A percentile compares a stretch with the other conserved stretches of the same genome.
These are phyloP conservation scores for Infundibulicybe gibba DNA, from an alignment of 768 basidiomycete species.

Conservation along the genomic window DNA sequence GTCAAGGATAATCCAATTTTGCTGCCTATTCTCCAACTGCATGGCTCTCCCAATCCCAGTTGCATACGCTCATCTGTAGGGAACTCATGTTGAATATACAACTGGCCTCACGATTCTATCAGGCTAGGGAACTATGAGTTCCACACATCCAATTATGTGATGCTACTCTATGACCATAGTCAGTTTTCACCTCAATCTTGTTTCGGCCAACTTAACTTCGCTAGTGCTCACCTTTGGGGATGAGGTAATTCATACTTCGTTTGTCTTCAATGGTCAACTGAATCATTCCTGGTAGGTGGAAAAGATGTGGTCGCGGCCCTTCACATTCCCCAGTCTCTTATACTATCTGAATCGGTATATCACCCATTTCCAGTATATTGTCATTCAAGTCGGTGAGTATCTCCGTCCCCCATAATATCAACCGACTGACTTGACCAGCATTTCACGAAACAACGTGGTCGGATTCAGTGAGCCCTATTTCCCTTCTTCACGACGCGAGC, in stretches of 20 bases:
- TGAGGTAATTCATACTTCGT: too few relatives aligned
- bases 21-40: too few relatives aligned
- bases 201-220: too few relatives aligned
- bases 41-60: conserved; percentile 15
- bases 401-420: neutral
- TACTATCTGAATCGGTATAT: conserved; percentile 19
- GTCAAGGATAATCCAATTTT: too few relatives aligned
- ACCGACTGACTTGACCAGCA: conserved; percentile 1
- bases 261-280: too few relatives aligned
- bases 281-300: conserved; percentile 10
- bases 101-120: neutral
- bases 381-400: conserved; percentile 16
- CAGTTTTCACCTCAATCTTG: neutral
- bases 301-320: conserved; percentile 16
- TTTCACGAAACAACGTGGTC: conserved; percentile 18
- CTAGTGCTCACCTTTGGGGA: too few relatives aligned
- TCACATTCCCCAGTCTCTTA: conserved; percentile 13
- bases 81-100: neutral
- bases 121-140: conserved; percentile 18
- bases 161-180: conserved; percentile 18
- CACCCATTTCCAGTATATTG: conserved; percentile 17
- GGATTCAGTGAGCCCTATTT: conserved; percentile 6
- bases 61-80: conserved; percentile 16
- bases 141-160: conserved; percentile 18
- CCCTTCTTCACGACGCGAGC: too few relatives aligned